Evolutionary conservation across 805 yeast species (phyloP), one percentile per base, ranked within the genome.

Genomic region (Candida sanyiensis): DNA sequence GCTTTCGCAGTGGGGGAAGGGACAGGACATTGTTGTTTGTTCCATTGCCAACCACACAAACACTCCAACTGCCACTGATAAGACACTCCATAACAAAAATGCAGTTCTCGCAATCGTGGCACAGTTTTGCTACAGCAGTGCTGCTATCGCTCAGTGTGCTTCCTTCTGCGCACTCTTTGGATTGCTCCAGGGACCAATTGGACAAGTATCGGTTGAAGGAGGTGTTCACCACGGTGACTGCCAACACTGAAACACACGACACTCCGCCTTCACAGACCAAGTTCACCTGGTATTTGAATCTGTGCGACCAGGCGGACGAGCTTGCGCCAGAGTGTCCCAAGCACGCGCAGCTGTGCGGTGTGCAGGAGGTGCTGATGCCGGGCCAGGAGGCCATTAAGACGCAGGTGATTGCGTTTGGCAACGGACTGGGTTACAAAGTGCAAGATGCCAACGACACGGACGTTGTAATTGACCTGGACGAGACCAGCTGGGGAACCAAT

Each of bases 251-350:
- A 5, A 48, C 66, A 13, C 62, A 59, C 23, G 72, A 70, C 31
- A 85, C 96, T 9, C 97, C 97, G 13, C 97, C 98, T 2, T 73
- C 90, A 10, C 62, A 59, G 23, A 75, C 83, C 2, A 70, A 64
- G 35, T 59, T 69, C 24, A 68, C 74, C 3, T 85, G 96, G 89
- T 76, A 70, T 51, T 46, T 89, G 26, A 82, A 86, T 36, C 66
- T 87, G 7, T 86, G 95, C 62, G 77, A 75, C 33, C 59, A 62
- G 9, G 54, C 50, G 3, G 56, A 59, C 0, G 56, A 64, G 7
- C 63, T 68, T 8, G 48, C 40, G 3, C 43, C 50, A 6, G 68
- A 67, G 21, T 89, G 97, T 61, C 81, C 88, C 1, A 63, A 64
- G 33, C 78, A 81, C 45, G 75, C 89, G 2, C 84, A 83, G 47